Evolutionary conservation across 1,284 basidiomycete species (phyloP).

Genomic region (Schizophyllum commune): DNA sequence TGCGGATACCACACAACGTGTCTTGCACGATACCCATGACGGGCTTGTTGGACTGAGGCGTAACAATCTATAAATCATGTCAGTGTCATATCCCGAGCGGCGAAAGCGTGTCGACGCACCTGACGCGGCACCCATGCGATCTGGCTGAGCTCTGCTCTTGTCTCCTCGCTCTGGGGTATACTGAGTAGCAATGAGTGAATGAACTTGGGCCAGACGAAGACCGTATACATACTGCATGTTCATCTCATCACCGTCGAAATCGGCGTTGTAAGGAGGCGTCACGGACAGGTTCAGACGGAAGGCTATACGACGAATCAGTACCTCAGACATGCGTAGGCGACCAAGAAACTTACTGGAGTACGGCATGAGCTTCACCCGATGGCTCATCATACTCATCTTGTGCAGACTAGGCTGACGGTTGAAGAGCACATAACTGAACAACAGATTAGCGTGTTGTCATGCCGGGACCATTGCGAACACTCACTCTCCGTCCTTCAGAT

Average conservation of each 20-base stretch:
- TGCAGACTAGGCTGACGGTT: conserved; percentile 98
- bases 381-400: conserved; percentile 99
- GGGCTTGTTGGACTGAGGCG: conserved; percentile 98
- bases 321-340: background rate
- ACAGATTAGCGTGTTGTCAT: conserved; percentile 1
- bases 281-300: conserved; percentile 97
- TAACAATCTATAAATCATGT: conserved; percentile 71
- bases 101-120: conserved; percentile 35
- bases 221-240: conserved; percentile 85
- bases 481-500: conserved; percentile 96
- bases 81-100: conserved; percentile 1
- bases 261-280: conserved; percentile 90
- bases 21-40: conserved; percentile 99
- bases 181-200: conserved; percentile 30
- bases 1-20: conserved; percentile 95
- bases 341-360: conserved; percentile 81
- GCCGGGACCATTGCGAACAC: conserved; percentile 23
- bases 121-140: conserved; percentile 99
- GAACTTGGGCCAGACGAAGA: background rate
- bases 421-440: conserved; percentile 82
- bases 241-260: conserved; percentile 99
- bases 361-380: conserved; percentile 95
- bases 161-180: conserved; percentile 98
- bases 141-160: conserved; percentile 95
- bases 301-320: conserved; percentile 37